Percentiles rank a stretch among this genome's conserved stretches.
Evolutionary conservation across 805 yeast species (phyloP).

Genomic region (Pichia manshurica): DNA sequence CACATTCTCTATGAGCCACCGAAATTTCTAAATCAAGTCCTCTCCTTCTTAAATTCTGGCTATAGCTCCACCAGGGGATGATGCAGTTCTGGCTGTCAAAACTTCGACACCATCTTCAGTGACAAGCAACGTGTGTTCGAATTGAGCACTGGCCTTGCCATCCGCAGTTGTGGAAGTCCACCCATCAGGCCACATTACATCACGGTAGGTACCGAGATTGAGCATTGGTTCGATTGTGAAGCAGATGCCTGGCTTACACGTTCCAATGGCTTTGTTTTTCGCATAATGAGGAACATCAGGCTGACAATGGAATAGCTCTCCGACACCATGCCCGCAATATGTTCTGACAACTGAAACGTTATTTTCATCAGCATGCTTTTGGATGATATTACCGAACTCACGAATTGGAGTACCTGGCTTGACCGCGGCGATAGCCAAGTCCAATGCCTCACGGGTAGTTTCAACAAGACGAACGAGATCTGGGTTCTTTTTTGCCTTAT

Average conservation of each 20-base stretch:
- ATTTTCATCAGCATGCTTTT: slow-evolving; percentile 73
- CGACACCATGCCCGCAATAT: slow-evolving; percentile 92
- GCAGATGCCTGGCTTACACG: slow-evolving; percentile 92
- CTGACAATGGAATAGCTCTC: slow-evolving; percentile 79
- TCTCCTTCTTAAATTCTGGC: slow-evolving; percentile 36
- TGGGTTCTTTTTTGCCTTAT: slow-evolving; percentile 70
- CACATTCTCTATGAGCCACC: too few relatives aligned
- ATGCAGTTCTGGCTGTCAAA: slow-evolving; percentile 70
- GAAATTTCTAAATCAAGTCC: too few relatives aligned
- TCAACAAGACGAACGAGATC: slow-evolving; percentile 88
- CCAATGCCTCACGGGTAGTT: slow-evolving; percentile 82
- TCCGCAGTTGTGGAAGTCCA: slow-evolving; percentile 94
- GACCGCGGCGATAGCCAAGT: slow-evolving; percentile 73
- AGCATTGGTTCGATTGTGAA: slow-evolving; percentile 98
- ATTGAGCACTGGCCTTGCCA: slow-evolving; percentile 88
- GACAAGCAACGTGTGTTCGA: slow-evolving; percentile 87
- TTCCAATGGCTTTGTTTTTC: slow-evolving; percentile 86
- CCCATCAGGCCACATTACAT: slow-evolving; percentile 91
- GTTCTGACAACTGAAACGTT: slow-evolving; percentile 83
- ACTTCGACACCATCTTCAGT: slow-evolving; percentile 94
- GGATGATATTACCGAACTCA: slow-evolving; percentile 80
- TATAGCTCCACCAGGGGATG: slow-evolving; percentile 86
- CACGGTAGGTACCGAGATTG: slow-evolving; percentile 75
- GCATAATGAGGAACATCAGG: slow-evolving; percentile 95
- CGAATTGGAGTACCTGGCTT: slow-evolving; percentile 92